phyloP scores from a whole-genome alignment of 129 eudicot genomes.

The Dittrichia graveolens region DNA sequence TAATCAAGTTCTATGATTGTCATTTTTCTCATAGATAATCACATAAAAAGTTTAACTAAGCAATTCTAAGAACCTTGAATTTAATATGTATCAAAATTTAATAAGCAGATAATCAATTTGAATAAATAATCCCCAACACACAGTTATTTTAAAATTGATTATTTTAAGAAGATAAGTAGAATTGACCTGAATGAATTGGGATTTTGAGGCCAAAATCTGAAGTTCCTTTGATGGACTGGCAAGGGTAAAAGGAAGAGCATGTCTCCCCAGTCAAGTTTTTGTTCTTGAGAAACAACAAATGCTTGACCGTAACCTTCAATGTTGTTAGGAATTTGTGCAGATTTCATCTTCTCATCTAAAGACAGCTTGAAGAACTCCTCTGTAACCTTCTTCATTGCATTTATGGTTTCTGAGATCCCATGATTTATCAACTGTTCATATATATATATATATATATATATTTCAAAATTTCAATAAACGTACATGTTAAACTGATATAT shows the following conservation, averaged over 20 bases:
- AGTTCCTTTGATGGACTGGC: conserved; percentile 38
- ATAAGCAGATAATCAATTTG: too few species aligned
- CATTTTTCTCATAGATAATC: too few species aligned
- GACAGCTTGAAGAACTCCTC: conserved; percentile 51
- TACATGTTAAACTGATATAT: neutral
- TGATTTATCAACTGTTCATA: conserved; percentile 52
- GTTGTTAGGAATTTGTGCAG: conserved; percentile 35
- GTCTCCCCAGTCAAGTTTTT: conserved; percentile 65
- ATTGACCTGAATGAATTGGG: conserved; percentile 49
- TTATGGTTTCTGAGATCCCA: conserved; percentile 39
- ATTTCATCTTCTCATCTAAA: conserved; percentile 56
- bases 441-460: too few species aligned
- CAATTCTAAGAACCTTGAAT: too few species aligned
- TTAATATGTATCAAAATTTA: too few species aligned
- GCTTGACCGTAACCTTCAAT: conserved; percentile 64
- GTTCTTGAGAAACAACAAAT: conserved; percentile 56
- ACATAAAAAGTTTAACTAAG: too few species aligned
- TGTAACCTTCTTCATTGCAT: conserved; percentile 47
- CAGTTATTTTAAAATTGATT: neutral
- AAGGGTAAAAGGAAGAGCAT: conserved; percentile 41
- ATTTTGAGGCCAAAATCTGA: conserved; percentile 51
- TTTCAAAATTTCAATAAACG: too few species aligned
- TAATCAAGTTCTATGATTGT: too few species aligned
- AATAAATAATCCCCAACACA: neutral
- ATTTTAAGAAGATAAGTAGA: neutral